Percentiles rank a stretch among this genome's conserved stretches.
phyloP scores from a whole-genome alignment of 139 green algal genomes.

The Chlorella sp. region DNA sequence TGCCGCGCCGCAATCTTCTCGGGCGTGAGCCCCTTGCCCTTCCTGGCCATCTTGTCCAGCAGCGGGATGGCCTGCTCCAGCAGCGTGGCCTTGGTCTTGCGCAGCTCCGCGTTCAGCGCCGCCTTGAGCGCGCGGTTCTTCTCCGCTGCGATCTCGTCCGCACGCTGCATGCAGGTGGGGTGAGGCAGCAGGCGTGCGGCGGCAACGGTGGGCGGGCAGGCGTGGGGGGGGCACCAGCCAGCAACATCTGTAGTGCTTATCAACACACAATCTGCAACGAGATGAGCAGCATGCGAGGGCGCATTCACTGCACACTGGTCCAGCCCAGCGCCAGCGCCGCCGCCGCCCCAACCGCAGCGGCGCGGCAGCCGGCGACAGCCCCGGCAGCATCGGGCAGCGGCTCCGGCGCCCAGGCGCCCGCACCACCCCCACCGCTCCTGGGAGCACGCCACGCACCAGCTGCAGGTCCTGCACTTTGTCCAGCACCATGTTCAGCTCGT shows the following conservation, averaged over 20 bases:
- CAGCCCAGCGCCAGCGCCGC: too few relatives aligned
- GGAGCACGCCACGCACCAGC: slow-evolving; percentile 54
- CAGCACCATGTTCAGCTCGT: slow-evolving; percentile 70
- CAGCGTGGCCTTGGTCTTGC: slow-evolving; percentile 44
- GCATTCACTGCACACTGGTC: too few relatives aligned
- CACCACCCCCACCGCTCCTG: background rate
- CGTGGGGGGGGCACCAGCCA: background rate
- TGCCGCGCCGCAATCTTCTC: slow-evolving; percentile 24
- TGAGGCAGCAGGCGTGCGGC: background rate
- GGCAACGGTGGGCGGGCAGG: background rate
- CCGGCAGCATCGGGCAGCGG: too few relatives aligned
- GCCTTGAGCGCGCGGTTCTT: slow-evolving; percentile 81
- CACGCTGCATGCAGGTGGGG: slow-evolving; percentile 61
- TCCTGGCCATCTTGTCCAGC: slow-evolving; percentile 40
- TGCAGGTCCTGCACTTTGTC: slow-evolving; percentile 71
- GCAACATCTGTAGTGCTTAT: too few relatives aligned
- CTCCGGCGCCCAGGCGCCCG: too few relatives aligned
- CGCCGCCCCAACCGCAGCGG: too few relatives aligned
- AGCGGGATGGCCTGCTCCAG: slow-evolving; percentile 38
- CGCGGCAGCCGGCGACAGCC: background rate
- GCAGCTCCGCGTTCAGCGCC: slow-evolving; percentile 84
- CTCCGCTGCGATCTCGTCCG: slow-evolving; percentile 69
- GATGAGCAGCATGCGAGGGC: too few relatives aligned
- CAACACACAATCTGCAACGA: too few relatives aligned
- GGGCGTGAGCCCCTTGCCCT: slow-evolving; percentile 31